Percentiles rank a stretch among this genome's conserved stretches.
phyloP scores from a whole-genome alignment of 1,139 yeast genomes.

The Lodderomyces metapsilosis region DNA sequence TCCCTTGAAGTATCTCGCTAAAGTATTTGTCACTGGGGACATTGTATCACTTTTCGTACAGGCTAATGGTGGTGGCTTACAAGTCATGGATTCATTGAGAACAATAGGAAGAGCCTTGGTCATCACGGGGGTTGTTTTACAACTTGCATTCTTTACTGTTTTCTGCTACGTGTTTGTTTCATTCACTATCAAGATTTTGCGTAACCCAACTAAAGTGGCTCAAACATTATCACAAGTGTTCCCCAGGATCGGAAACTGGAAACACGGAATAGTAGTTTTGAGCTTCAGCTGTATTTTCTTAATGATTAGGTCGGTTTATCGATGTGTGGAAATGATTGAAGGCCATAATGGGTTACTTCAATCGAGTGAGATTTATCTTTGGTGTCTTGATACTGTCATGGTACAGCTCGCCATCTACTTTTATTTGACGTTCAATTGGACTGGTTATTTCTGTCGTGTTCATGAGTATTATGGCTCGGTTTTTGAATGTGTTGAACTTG shows the following conservation, averaged over 20 bases:
- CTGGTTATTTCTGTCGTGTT: background rate
- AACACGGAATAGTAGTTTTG: background rate
- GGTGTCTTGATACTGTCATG: background rate
- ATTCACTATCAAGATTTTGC: background rate
- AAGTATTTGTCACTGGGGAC: slow-evolving; percentile 2
- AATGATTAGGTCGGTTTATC: background rate
- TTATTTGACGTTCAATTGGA: background rate
- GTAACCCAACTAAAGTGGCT: background rate
- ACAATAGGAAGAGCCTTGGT: background rate
- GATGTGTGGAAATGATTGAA: slow-evolving; percentile 1
- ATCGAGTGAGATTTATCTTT: background rate
- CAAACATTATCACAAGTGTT: background rate
- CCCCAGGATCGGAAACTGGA: background rate
- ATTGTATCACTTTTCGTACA: background rate
- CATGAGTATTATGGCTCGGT: background rate
- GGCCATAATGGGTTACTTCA: background rate
- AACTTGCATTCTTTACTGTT: background rate
- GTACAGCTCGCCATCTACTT: background rate
- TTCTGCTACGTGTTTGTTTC: background rate
- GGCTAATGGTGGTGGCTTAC: background rate
- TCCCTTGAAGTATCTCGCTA: background rate
- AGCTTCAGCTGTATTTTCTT: background rate
- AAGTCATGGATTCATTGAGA: background rate
- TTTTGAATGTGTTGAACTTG: background rate
- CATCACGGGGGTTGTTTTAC: background rate